Evolutionary conservation across 2,329 filamentous ascomycete species (phyloP).

Genomic region (Sporothrix schenckii): DNA sequence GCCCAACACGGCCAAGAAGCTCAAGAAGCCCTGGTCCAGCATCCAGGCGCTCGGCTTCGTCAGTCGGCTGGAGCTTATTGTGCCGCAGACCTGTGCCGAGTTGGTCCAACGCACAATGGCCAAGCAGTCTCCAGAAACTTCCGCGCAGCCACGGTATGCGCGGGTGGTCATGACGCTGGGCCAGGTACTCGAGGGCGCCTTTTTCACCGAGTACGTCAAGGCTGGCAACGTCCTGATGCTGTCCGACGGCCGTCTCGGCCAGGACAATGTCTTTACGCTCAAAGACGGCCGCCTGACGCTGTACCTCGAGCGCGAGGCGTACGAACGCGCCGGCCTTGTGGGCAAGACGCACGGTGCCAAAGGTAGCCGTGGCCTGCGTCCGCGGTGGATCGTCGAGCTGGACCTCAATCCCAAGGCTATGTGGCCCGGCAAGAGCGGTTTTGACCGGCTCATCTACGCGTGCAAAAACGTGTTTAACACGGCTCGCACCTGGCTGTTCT

Average conservation of each 20-base stretch:
- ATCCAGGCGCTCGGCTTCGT: conserved; percentile 65
- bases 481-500: conserved; percentile 77
- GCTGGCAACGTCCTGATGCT: conserved; percentile 79
- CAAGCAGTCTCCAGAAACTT: neutral
- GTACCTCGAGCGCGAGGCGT: conserved; percentile 77
- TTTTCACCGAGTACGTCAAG: conserved; percentile 86
- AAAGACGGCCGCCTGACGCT: conserved; percentile 71
- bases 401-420: conserved; percentile 76
- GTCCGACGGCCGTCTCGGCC: conserved; percentile 71
- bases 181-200: conserved; percentile 71
- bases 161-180: conserved; percentile 72
- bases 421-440: conserved; percentile 80
- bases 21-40: conserved; percentile 74
- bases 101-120: conserved; percentile 46
- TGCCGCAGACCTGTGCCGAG: conserved; percentile 66
- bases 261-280: conserved; percentile 73
- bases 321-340: conserved; percentile 78
- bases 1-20: conserved; percentile 6
- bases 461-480: conserved; percentile 74
- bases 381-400: conserved; percentile 77
- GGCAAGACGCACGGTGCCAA: conserved; percentile 68
- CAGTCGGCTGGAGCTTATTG: conserved; percentile 66
- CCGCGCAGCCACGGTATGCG: conserved; percentile 57
- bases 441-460: conserved; percentile 76
- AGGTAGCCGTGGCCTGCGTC: conserved; percentile 62